phyloP scores from a whole-genome alignment of 352 stramenopile genomes.

The Albugo candida region DNA sequence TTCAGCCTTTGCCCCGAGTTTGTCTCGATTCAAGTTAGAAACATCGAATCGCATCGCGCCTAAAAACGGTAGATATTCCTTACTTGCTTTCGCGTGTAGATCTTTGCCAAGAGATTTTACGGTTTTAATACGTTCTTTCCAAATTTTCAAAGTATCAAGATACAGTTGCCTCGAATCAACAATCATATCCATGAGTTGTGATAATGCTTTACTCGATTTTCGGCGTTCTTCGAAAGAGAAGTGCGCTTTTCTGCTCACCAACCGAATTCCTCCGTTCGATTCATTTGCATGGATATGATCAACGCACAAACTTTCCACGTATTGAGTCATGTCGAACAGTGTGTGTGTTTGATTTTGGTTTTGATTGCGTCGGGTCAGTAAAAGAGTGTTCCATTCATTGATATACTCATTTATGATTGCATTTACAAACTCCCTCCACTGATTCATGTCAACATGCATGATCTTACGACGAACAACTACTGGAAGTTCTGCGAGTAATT shows the following conservation, averaged over 20 bases:
- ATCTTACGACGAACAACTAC: conserved; percentile 72
- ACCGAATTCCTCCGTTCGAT: neutral
- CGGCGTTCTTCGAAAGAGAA: conserved; percentile 37
- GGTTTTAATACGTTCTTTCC: conserved; percentile 48
- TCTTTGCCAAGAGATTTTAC: conserved; percentile 47
- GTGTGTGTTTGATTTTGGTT: neutral
- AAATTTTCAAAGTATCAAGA: conserved; percentile 51
- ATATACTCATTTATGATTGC: conserved; percentile 60
- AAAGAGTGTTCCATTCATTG: conserved; percentile 26
- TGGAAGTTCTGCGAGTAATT: conserved; percentile 53
- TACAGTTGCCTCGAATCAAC: conserved; percentile 72
- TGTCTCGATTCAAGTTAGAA: conserved; percentile 63
- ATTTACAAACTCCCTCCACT: conserved; percentile 55
- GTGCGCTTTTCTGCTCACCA: neutral
- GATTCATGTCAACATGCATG: conserved; percentile 40
- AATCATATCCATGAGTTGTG: conserved; percentile 55
- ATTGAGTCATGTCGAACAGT: neutral
- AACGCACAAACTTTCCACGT: too few relatives aligned
- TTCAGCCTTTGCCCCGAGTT: conserved; percentile 44
- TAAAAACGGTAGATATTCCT: conserved; percentile 69
- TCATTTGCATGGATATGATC: neutral
- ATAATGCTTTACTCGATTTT: conserved; percentile 36
- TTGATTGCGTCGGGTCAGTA: neutral
- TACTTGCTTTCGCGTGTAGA: conserved; percentile 18
- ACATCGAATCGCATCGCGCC: conserved; percentile 59